Conservation (phyloP, 305 asterid species). For the Fraxinus platypoda region DNA sequence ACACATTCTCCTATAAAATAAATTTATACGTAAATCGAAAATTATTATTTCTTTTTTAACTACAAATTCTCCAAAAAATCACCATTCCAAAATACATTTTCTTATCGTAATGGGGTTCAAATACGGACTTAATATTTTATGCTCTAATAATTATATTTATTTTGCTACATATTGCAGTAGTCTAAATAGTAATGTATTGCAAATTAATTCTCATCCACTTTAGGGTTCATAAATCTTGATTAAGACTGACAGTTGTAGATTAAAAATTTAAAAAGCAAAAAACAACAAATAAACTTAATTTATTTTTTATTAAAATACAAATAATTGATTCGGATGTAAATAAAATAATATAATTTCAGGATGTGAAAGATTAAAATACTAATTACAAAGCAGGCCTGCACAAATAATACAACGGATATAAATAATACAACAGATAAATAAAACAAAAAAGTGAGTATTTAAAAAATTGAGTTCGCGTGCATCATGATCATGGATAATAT, state of each 20-base stretch:
- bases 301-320: background rate
- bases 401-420: background rate
- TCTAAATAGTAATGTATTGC: too few species aligned
- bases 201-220: background rate
- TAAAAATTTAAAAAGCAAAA: too few species aligned
- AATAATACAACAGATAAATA: background rate
- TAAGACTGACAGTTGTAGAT: background rate
- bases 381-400: background rate
- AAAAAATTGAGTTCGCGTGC: background rate
- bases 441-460: background rate
- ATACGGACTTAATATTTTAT: too few species aligned
- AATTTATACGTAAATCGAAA: too few species aligned
- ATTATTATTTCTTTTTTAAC: too few species aligned
- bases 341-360: background rate
- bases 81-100: too few species aligned
- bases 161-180: background rate
- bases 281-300: background rate
- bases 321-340: background rate
- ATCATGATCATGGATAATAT: background rate
- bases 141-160: background rate
- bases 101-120: too few species aligned
- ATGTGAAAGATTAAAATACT: background rate
- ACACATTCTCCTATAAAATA: too few species aligned
- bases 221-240: background rate
- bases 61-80: too few species aligned